Evolutionary conservation across 768 basidiomycete species (phyloP).

Genomic region (Serendipita sp.): DNA sequence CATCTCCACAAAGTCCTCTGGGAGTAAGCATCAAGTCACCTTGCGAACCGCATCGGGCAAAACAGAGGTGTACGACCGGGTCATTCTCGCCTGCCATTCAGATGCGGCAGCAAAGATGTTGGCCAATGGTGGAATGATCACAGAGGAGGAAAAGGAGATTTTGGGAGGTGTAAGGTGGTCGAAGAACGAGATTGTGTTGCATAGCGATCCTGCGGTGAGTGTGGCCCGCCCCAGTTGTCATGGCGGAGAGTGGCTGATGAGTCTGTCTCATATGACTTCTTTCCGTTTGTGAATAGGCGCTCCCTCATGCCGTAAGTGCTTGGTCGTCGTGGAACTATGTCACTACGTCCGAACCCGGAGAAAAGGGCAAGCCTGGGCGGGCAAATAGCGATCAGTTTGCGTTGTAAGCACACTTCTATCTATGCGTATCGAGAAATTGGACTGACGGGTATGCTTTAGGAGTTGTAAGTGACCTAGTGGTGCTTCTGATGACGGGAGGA

Average conservation of each 20-base stretch:
- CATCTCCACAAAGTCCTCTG: conserved; percentile 19
- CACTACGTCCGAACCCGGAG: conserved; percentile 30
- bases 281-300: conserved; percentile 28
- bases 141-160: conserved; percentile 36
- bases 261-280: no score
- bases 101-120: conserved; percentile 38
- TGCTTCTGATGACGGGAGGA: conserved; percentile 80
- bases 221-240: no score
- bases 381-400: conserved; percentile 44
- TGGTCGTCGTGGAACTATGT: conserved; percentile 76
- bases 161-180: conserved; percentile 50
- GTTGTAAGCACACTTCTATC: conserved; percentile 26
- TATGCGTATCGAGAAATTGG: conserved; percentile 79
- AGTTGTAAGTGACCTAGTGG: conserved; percentile 74
- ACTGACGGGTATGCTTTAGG: conserved; percentile 23
- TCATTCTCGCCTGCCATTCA: conserved; percentile 60
- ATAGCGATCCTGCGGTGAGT: conserved; percentile 44
- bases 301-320: conserved; percentile 43
- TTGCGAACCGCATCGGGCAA: conserved; percentile 34
- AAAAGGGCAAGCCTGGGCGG: conserved; percentile 20
- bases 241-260: no score
- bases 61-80: conserved; percentile 41
- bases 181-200: conserved; percentile 49
- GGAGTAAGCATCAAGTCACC: conserved; percentile 19
- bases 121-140: conserved; percentile 33